Base-by-base conservation (phyloP, 805 yeast species). In the Saturnispora zaruensis region DNA sequence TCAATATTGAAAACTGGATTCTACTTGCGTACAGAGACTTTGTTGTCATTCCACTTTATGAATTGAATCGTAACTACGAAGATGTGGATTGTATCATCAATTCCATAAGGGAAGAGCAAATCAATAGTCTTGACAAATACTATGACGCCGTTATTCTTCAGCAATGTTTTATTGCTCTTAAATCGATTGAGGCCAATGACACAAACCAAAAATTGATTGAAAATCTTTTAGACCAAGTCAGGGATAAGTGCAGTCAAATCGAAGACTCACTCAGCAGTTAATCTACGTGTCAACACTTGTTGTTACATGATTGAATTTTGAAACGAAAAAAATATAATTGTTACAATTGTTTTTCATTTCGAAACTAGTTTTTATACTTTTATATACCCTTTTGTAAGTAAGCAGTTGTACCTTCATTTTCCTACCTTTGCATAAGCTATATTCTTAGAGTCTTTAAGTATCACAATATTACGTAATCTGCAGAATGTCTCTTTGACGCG, bases 91-190 rank as follows among this genome's bases (percentile, higher is more conserved):
- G 50, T 8, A 32, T 41, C 3, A 58, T 55, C 18, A 38, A 57
- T n/a, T 62, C 20, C 5, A n/a, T 37, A 16, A 50, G 44, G 36
- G 49, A 24, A 7, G 36, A 45, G 2, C 40, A 44, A 24, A 28
- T 7, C 5, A 25, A 21, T 20, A 21, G 13, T 28, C 32, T 40
- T 28, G 47, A 43, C 11, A 49, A 46, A 33, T 26, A 53, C 23
- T 56, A 46, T 24, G 53, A 53, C 13, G 62, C 56, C 3, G 51
- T 50, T 26, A 13, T 44, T 7, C 60, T 84, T 28, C 62, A 81
- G 9, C 87, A 81, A 57, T 84, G 91, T 57, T 75, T 82, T 54
- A 79, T 84, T 6, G 68, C 79, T 26, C 60, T 84, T 28, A 72
- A 75, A 20, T 70, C 79, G 1, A 71, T 80, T 3, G 75, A 75